A percentile compares a stretch with the other conserved stretches of the same genome.
Evolutionary conservation across 2,329 filamentous ascomycete genomes (phyloP).

Genomic region (Aspergillus aculeatus): DNA sequence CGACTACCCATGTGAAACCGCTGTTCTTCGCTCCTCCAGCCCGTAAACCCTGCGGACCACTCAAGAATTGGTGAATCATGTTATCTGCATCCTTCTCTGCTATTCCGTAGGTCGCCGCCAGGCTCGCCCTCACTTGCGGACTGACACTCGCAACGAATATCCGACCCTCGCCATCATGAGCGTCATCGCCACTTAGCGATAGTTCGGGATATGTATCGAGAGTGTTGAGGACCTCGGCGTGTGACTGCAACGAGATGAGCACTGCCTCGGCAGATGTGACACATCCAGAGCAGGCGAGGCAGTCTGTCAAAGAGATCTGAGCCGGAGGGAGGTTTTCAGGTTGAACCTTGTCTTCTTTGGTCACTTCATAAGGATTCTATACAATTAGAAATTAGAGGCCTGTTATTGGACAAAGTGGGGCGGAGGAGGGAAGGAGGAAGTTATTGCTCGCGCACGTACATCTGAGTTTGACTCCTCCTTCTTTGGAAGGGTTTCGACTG

Average conservation of each 20-base stretch:
- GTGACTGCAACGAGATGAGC: constrained; percentile 91
- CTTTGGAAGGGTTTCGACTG: constrained; percentile 82
- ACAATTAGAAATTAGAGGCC: constrained; percentile 21
- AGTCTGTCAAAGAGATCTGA: constrained; percentile 94
- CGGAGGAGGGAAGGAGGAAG: constrained; percentile 8
- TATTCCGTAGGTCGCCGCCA: constrained; percentile 79
- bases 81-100: constrained; percentile 71
- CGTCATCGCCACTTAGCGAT: constrained; percentile 23
- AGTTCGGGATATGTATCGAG: constrained; percentile 64
- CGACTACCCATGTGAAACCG: constrained; percentile 83
- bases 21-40: constrained; percentile 70
- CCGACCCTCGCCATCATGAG: constrained; percentile 53
- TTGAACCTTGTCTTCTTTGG: constrained; percentile 77
- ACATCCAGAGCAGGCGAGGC: constrained; percentile 93
- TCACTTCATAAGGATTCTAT: constrained; percentile 75
- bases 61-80: constrained; percentile 80
- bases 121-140: constrained; percentile 82
- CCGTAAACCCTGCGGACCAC: constrained; percentile 66
- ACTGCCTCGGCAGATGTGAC: constrained; percentile 97
- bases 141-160: constrained; percentile 91
- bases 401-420: constrained; percentile 7
- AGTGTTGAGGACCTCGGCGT: constrained; percentile 81
- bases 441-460: constrained; percentile 33
- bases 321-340: constrained; percentile 65
- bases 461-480: constrained; percentile 51